These are phyloP conservation scores for Cytospora mali DNA, from an alignment of 2,329 filamentous ascomycete species.

Conservation along the genomic window DNA sequence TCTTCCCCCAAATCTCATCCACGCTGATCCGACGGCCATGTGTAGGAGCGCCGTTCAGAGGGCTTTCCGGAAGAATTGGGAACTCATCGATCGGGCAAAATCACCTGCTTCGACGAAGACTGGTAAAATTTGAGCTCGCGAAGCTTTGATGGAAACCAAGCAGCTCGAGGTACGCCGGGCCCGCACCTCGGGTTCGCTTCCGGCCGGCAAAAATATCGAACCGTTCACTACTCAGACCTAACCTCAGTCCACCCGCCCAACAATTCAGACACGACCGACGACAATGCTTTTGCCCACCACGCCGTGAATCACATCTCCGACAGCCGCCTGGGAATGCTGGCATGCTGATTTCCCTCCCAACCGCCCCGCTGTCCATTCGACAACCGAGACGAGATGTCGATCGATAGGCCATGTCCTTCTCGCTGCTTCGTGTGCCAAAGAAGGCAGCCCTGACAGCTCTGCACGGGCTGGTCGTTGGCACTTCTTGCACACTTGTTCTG, in stretches of 20 bases:
- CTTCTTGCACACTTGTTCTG: conserved; percentile 48
- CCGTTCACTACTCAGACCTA: conserved; percentile 13
- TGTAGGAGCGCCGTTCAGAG: conserved; percentile 1
- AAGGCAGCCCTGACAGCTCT: conserved; percentile 49
- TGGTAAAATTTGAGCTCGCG: neutral
- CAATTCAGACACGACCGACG: conserved; percentile 4
- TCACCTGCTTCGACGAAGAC: neutral
- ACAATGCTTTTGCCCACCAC: neutral
- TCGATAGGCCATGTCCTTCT: conserved; percentile 35
- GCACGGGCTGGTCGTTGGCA: conserved; percentile 48
- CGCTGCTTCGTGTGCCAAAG: conserved; percentile 47
- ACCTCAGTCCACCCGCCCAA: conserved; percentile 14
- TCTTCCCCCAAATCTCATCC: conserved; percentile 18
- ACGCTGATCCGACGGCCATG: conserved; percentile 24
- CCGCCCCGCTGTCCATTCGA: conserved; percentile 22
- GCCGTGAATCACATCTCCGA: neutral
- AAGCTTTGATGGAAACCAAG: neutral
- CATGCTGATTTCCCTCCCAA: conserved; percentile 10
- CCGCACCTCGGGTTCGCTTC: neutral
- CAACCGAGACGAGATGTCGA: conserved; percentile 28
- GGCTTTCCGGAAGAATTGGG: conserved; percentile 4
- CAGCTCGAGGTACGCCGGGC: neutral
- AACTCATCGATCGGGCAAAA: neutral
- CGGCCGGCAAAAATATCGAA: conserved; percentile 19
- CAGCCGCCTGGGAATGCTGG: conserved; percentile 5